Percentiles rank a stretch among this genome's conserved stretches.
phyloP scores from a whole-genome alignment of 2,329 filamentous ascomycete species.

The Colletotrichum sp. region DNA sequence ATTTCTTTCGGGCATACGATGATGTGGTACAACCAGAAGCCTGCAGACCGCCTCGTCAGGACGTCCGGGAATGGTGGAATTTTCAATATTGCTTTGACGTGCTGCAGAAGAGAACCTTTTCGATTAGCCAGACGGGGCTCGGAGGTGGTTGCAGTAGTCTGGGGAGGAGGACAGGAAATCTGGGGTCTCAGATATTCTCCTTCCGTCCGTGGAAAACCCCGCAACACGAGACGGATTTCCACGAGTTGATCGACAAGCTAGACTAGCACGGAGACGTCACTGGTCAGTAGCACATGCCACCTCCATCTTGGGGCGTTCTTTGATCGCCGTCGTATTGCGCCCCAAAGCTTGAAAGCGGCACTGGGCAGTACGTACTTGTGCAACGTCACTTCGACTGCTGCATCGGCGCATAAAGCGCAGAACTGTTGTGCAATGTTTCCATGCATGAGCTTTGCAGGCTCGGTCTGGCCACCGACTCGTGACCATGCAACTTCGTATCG shows the following conservation, averaged over 20 bases:
- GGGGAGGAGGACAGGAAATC: not conserved
- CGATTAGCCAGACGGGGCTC: not conserved
- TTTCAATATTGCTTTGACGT: not conserved
- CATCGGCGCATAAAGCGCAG: not conserved
- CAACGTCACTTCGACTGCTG: not conserved
- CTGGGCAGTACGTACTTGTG: not conserved
- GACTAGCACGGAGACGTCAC: conserved; percentile 1
- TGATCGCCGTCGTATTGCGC: not conserved
- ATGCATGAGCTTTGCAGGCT: not conserved
- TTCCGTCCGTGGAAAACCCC: not conserved
- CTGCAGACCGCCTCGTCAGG: not conserved
- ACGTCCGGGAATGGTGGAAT: not conserved
- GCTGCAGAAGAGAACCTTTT: not conserved
- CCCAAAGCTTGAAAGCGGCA: not conserved
- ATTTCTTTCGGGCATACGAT: not conserved
- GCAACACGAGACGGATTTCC: not conserved
- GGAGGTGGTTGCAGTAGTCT: not conserved
- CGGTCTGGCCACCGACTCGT: not conserved
- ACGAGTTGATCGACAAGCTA: not conserved
- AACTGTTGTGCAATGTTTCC: not conserved
- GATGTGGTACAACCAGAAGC: not conserved
- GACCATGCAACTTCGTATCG: not conserved
- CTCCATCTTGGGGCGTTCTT: not conserved
- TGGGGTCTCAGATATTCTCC: not conserved
- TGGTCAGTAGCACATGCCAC: not conserved